These are phyloP conservation scores for Acanthamoeba lugdunensis DNA, from an alignment of 208 protist genomes.

Conservation along the genomic window DNA sequence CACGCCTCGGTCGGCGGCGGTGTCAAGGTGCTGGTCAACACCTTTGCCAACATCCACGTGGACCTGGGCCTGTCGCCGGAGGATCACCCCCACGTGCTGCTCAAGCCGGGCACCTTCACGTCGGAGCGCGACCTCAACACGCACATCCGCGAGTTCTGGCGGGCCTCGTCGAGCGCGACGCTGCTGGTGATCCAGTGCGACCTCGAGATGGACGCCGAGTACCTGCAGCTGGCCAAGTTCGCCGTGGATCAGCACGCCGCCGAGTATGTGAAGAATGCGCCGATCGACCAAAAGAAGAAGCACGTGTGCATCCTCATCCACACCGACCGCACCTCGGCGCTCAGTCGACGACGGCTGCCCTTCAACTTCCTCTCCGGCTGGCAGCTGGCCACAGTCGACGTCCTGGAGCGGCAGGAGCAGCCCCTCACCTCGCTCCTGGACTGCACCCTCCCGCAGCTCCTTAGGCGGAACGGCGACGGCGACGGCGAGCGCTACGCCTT, in stretches of 20 bases:
- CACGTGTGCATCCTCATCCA: conserved; percentile 23
- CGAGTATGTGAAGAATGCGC: neutral
- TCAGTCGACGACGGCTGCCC: neutral
- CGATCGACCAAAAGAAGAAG: neutral
- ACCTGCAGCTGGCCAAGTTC: conserved; percentile 33
- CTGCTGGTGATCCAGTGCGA: conserved; percentile 24
- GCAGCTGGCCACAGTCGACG: conserved; percentile 22
- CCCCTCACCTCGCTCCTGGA: conserved; percentile 4
- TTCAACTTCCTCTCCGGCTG: conserved; percentile 41
- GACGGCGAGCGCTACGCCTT: conserved; percentile 2
- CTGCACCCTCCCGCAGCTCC: neutral
- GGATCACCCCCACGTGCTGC: neutral
- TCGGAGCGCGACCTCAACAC: neutral
- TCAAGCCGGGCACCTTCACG: conserved; percentile 14
- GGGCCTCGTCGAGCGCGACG: neutral
- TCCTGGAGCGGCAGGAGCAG: conserved; percentile 8
- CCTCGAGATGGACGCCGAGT: conserved; percentile 20
- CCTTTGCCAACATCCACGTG: conserved; percentile 5
- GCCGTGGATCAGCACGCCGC: neutral
- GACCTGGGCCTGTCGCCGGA: neutral
- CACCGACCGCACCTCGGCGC: neutral
- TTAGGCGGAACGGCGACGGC: neutral
- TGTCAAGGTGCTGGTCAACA: conserved; percentile 7
- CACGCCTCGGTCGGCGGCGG: neutral
- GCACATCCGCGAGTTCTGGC: neutral